Evolutionary conservation across 2,329 filamentous ascomycete species (phyloP).

Genomic region (Xylaria sp.): DNA sequence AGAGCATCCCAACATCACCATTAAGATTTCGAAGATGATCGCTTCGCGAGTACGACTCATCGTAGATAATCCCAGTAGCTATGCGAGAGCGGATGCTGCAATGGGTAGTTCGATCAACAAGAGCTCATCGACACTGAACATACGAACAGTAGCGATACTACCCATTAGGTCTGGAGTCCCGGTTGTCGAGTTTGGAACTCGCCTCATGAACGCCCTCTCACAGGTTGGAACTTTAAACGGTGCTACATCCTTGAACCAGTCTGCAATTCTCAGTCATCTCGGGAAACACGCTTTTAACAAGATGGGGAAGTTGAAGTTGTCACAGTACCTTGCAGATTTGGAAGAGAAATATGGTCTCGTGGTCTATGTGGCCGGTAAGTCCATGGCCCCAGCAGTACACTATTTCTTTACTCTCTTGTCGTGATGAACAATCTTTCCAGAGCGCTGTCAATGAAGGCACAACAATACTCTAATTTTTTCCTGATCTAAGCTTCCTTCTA

Average conservation of each 20-base stretch:
- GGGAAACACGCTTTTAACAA: conserved; percentile 96
- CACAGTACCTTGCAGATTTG: conserved; percentile 94
- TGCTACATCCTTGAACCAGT: conserved; percentile 91
- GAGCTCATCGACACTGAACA: conserved; percentile 87
- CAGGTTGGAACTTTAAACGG: conserved; percentile 92
- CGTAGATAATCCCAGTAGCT: conserved; percentile 81
- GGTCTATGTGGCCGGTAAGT: conserved; percentile 85
- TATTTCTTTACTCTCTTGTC: conserved; percentile 31
- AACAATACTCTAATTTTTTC: conserved; percentile 76
- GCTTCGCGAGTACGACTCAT: conserved; percentile 92
- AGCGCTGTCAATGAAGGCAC: conserved; percentile 66
- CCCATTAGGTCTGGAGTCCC: conserved; percentile 92
- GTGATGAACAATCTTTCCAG: conserved; percentile 66
- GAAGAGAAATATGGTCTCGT: conserved; percentile 98
- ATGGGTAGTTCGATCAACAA: conserved; percentile 70
- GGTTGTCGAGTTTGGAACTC: conserved; percentile 93
- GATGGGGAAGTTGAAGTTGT: conserved; percentile 95
- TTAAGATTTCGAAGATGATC: conserved; percentile 99
- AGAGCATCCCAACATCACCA: conserved; percentile 97
- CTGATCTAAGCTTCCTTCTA: conserved; percentile 55
- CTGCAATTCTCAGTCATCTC: conserved; percentile 92
- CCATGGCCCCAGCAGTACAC: conserved; percentile 2
- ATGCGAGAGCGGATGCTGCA: conserved; percentile 71
- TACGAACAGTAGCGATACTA: conserved; percentile 91
- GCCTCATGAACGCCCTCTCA: conserved; percentile 84